Evolutionary conservation across 192 early-diverging fungal species (phyloP).

Genomic region (Linderina pennispora): DNA sequence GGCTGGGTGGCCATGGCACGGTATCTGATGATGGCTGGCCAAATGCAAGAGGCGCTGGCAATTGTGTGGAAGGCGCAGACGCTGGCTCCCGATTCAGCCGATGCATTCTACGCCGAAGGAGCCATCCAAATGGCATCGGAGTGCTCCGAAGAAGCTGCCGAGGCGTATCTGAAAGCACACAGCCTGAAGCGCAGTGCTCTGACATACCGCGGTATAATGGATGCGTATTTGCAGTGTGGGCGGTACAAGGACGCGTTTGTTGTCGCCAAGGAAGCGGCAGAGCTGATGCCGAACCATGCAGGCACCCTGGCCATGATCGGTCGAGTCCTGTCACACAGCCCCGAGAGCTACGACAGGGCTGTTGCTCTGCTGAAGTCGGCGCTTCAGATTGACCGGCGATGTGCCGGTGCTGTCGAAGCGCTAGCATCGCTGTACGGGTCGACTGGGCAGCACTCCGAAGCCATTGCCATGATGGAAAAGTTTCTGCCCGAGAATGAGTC

Average conservation of each 20-base stretch:
- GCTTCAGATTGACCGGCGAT: constrained; percentile 11
- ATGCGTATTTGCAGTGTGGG: constrained; percentile 15
- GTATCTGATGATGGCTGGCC: constrained; percentile 15
- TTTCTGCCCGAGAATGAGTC: constrained; percentile 28
- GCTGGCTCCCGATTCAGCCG: constrained; percentile 14
- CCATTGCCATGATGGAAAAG: constrained; percentile 18
- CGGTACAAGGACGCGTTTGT: constrained; percentile 36
- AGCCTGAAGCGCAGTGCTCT: constrained; percentile 8
- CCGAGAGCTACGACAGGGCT: constrained; percentile 33
- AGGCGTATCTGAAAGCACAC: constrained; percentile 24
- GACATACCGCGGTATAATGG: constrained; percentile 19
- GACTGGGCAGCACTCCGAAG: constrained; percentile 1
- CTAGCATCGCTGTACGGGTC: constrained; percentile 40
- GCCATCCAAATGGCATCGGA: constrained; percentile 24
- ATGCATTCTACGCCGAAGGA: constrained; percentile 32
- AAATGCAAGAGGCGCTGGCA: constrained; percentile 36
- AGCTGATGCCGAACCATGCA: constrained; percentile 28
- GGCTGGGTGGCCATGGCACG: constrained; percentile 46
- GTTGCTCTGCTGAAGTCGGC: constrained; percentile 18
- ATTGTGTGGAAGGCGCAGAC: constrained; percentile 43
- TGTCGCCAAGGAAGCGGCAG: constrained; percentile 29
- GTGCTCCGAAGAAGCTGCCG: constrained; percentile 15
- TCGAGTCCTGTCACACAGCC: constrained; percentile 33
- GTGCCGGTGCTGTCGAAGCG: constrained; percentile 18
- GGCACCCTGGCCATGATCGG: constrained; percentile 30